Evolutionary conservation across 768 basidiomycete genomes (phyloP).

Genomic region (Boletus sensibilis): DNA sequence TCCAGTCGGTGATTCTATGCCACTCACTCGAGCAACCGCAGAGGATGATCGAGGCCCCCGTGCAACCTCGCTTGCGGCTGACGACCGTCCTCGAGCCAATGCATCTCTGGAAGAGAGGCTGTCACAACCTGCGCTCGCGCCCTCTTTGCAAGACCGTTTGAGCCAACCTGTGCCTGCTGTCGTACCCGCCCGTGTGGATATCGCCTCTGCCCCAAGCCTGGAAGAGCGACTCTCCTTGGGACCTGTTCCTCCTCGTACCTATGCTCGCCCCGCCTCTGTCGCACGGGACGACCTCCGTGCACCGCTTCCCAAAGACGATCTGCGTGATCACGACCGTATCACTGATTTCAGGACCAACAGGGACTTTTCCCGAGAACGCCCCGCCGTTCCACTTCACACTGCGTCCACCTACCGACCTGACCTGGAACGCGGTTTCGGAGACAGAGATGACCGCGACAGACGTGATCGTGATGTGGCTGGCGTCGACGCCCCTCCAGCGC

Average conservation of each 20-base stretch:
- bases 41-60: constrained; percentile 31
- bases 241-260: constrained; percentile 26
- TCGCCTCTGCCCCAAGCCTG: constrained; percentile 34
- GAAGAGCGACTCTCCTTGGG: constrained; percentile 43
- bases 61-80: constrained; percentile 17
- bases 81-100: constrained; percentile 28
- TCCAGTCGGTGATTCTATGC: constrained; percentile 18
- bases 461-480: constrained; percentile 40
- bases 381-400: constrained; percentile 6
- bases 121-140: constrained; percentile 32
- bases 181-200: constrained; percentile 20
- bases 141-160: constrained; percentile 40
- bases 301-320: constrained; percentile 30
- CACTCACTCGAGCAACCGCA: constrained; percentile 15
- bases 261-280: constrained; percentile 26
- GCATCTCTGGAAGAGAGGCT: constrained; percentile 42
- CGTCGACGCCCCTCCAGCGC: constrained; percentile 32
- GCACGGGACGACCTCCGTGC: constrained; percentile 36
- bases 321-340: constrained; percentile 28
- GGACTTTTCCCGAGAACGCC: constrained; percentile 38
- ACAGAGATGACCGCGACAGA: constrained; percentile 34
- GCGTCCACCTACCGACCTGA: constrained; percentile 41
- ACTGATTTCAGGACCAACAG: constrained; percentile 29
- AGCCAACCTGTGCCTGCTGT: constrained; percentile 29
- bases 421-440: constrained; percentile 34